Percentiles rank a stretch among this genome's conserved stretches.
phyloP scores from a whole-genome alignment of 495 filamentous ascomycete species.

The Letharia lupina region DNA sequence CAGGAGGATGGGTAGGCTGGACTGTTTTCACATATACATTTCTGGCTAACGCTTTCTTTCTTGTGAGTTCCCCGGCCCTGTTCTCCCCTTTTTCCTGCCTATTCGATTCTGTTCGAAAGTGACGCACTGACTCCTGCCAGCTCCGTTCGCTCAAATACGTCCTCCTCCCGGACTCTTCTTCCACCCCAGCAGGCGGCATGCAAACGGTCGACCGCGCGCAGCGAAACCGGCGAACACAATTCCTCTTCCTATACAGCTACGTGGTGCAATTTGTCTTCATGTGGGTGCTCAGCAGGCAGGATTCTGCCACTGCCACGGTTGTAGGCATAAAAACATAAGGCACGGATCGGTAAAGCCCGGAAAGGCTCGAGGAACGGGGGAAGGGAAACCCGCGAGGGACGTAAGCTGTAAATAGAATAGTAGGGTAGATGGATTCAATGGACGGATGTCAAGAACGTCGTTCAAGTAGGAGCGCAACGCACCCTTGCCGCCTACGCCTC shows the following conservation, averaged over 20 bases:
- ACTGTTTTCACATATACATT: conserved; percentile 83
- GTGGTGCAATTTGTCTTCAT: conserved; percentile 89
- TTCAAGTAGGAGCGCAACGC: not conserved
- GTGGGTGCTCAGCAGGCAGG: conserved; percentile 72
- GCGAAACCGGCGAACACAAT: conserved; percentile 84
- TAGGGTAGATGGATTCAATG: not conserved
- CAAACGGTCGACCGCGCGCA: conserved; percentile 77
- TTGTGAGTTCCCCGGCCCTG: conserved; percentile 28
- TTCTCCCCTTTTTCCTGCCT: not conserved
- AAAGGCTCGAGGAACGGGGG: not conserved
- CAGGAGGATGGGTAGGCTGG: conserved; percentile 84
- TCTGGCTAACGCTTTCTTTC: conserved; percentile 86
- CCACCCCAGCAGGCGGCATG: conserved; percentile 52
- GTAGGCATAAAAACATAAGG: conserved; percentile 17
- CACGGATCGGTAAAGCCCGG: not conserved
- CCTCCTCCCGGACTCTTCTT: conserved; percentile 72
- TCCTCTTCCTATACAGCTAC: conserved; percentile 92
- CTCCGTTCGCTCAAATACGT: conserved; percentile 94
- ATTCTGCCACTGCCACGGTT: conserved; percentile 21
- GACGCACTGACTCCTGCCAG: conserved; percentile 10
- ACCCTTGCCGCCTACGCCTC: not conserved
- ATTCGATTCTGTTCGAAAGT: not conserved
- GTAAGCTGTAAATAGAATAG: not conserved
- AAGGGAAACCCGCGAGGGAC: not conserved
- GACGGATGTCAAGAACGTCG: not conserved